A percentile compares a stretch with the other conserved stretches of the same genome.
Evolutionary conservation across 306 rosid species (phyloP).

Genomic region (Castanospermum australe): DNA sequence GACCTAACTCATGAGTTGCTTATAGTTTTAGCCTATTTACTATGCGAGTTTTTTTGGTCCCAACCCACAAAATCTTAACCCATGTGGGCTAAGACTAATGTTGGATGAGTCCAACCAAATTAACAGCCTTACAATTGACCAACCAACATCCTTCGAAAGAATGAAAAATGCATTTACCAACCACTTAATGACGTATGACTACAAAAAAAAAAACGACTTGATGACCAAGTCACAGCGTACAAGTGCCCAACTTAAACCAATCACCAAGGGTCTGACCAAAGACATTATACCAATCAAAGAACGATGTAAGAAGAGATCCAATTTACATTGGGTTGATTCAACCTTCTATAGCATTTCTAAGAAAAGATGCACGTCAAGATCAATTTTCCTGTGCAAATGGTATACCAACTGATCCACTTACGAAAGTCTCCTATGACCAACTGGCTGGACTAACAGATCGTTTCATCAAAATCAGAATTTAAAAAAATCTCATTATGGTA

Average conservation of each 20-base stretch:
- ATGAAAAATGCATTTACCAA: no score
- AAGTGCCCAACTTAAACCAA: no score
- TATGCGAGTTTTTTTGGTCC: no score
- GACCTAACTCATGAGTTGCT: no score
- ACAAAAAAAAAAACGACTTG: no score
- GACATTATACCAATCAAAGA: background rate
- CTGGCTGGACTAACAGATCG: background rate
- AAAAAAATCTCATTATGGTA: background rate
- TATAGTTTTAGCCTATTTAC: no score
- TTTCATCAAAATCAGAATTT: background rate
- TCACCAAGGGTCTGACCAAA: background rate
- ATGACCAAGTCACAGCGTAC: background rate
- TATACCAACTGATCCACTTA: background rate
- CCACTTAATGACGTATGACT: no score
- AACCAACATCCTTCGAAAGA: no score
- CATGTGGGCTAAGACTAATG: no score
- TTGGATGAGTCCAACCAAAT: no score
- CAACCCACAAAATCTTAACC: no score
- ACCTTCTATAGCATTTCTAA: background rate
- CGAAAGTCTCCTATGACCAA: background rate
- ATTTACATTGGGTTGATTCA: background rate
- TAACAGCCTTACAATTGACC: no score
- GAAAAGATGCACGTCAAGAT: background rate
- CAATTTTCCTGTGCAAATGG: background rate
- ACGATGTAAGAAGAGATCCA: background rate